phyloP scores from a whole-genome alignment of 805 yeast genomes.

The Maudiozyma serrabonitensis region DNA sequence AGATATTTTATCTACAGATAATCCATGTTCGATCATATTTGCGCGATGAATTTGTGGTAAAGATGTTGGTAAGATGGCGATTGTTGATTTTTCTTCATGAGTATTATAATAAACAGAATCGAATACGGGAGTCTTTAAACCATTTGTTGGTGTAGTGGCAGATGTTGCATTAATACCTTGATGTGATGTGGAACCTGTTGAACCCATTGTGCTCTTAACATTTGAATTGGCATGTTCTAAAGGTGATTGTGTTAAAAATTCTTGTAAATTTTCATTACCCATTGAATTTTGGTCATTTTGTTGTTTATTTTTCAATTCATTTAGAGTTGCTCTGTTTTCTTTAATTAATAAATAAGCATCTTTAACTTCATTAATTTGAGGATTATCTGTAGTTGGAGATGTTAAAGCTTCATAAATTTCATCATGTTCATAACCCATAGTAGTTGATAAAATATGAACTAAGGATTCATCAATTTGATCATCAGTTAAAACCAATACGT shows the following conservation, averaged over 20 bases:
- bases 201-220: slow-evolving; percentile 26
- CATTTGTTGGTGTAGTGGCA: slow-evolving; percentile 31
- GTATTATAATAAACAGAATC: slow-evolving; percentile 19
- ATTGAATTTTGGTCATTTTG: background rate
- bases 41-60: slow-evolving; percentile 92
- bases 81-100: slow-evolving; percentile 44
- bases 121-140: slow-evolving; percentile 6
- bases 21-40: slow-evolving; percentile 62
- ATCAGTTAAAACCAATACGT: background rate
- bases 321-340: slow-evolving; percentile 64
- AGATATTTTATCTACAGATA: slow-evolving; percentile 38
- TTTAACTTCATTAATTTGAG: slow-evolving; percentile 61
- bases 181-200: slow-evolving; percentile 1
- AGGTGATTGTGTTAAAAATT: slow-evolving; percentile 51
- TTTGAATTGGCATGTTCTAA: slow-evolving; percentile 25
- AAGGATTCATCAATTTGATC: slow-evolving; percentile 58
- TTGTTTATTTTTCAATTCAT: slow-evolving; percentile 39
- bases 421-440: slow-evolving; percentile 84
- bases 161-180: slow-evolving; percentile 36
- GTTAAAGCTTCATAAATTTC: slow-evolving; percentile 69
- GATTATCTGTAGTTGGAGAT: slow-evolving; percentile 33
- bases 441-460: slow-evolving; percentile 59
- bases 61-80: slow-evolving; percentile 88
- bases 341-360: slow-evolving; percentile 79
- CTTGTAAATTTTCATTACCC: slow-evolving; percentile 38